These are phyloP conservation scores for Colletotrichum trifolii DNA, from an alignment of 2,329 filamentous ascomycete species.

Conservation along the genomic window DNA sequence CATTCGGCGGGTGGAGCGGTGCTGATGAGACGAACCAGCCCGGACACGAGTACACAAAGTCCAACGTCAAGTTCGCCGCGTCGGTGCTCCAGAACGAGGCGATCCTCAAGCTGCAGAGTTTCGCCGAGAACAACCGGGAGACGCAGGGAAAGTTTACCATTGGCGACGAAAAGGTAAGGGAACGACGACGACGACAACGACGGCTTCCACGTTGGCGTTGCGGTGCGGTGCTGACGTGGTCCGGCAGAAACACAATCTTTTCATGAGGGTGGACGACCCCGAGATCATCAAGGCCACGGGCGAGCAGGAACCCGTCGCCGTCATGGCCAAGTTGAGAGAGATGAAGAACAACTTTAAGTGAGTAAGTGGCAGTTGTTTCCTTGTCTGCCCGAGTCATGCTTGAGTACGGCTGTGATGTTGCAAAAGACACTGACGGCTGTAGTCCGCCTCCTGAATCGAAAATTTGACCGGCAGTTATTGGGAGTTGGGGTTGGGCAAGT, in stretches of 20 bases:
- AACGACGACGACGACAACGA: too few species aligned
- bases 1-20: neutral
- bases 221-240: conserved; percentile 28
- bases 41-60: conserved; percentile 98
- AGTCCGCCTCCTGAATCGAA: conserved; percentile 47
- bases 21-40: conserved; percentile 64
- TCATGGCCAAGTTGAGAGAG: conserved; percentile 87
- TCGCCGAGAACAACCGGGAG: conserved; percentile 82
- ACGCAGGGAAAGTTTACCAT: conserved; percentile 98
- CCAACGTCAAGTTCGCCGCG: conserved; percentile 89
- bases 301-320: conserved; percentile 80
- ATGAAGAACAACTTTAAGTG: conserved; percentile 86
- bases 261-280: conserved; percentile 90
- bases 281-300: conserved; percentile 86
- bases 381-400: neutral
- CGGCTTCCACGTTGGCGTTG: neutral
- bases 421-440: conserved; percentile 1
- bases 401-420: neutral
- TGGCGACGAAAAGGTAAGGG: conserved; percentile 88
- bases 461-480: conserved; percentile 40
- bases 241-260: conserved; percentile 87
- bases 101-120: conserved; percentile 80
- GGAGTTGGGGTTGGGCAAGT: neutral
- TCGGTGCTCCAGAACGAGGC: conserved; percentile 80
- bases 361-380: conserved; percentile 50